Percentiles rank a stretch among this genome's conserved stretches.
These are phyloP conservation scores for Grosmannia serpens DNA, from an alignment of 2,329 filamentous ascomycete genomes.

Conservation along the genomic window DNA sequence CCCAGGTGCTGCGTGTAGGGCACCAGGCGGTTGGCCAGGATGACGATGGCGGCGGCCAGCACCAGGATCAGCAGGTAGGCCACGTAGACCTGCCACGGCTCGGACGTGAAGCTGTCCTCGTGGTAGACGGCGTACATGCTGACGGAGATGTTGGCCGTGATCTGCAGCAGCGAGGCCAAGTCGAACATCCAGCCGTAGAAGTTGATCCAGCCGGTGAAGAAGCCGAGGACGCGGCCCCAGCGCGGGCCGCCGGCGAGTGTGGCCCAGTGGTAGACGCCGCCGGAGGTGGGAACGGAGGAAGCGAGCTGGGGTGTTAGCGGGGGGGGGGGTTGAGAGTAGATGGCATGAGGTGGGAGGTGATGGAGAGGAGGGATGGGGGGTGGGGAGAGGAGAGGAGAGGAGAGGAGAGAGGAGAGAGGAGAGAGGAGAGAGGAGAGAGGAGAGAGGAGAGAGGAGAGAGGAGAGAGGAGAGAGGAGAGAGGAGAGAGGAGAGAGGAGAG, in stretches of 20 bases:
- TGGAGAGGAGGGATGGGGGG: background rate
- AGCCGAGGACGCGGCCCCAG: constrained; percentile 39
- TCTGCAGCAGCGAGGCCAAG: constrained; percentile 45
- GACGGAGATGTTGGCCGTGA: constrained; percentile 47
- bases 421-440: background rate
- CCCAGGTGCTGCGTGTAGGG: constrained; percentile 40
- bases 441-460: background rate
- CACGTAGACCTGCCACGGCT: constrained; percentile 49
- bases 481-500: too few relatives aligned
- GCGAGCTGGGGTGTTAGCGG: constrained; percentile 31
- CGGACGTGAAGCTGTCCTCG: constrained; percentile 32
- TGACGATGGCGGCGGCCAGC: constrained; percentile 37
- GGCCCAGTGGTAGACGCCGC: constrained; percentile 51
- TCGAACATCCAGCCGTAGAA: constrained; percentile 53
- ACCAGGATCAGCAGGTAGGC: constrained; percentile 45
- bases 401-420: background rate
- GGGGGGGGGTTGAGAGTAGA: background rate
- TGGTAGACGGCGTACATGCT: constrained; percentile 51
- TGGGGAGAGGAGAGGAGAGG: background rate
- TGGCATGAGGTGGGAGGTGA: background rate
- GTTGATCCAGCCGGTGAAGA: constrained; percentile 38
- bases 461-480: too few relatives aligned
- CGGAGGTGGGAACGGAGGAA: constrained; percentile 48
- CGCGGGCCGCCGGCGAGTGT: constrained; percentile 43
- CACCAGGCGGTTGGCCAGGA: constrained; percentile 45